phyloP scores from a whole-genome alignment of 1,284 basidiomycete species.

The Rhodotorula sp. region DNA sequence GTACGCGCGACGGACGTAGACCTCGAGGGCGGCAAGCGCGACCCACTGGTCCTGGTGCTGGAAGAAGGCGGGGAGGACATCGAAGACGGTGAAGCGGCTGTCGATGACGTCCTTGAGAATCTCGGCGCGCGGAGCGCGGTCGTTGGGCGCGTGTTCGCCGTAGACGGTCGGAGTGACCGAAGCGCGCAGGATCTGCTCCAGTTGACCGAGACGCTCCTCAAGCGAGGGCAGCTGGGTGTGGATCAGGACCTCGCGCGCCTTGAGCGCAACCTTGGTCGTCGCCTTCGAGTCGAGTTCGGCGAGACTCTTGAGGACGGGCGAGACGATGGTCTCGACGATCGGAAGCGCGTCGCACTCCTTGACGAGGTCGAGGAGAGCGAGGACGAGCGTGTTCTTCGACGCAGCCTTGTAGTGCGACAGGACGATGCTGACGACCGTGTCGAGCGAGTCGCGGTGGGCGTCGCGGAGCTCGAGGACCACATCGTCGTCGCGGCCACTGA shows the following conservation, averaged over 20 bases:
- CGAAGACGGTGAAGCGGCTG: slow-evolving; percentile 94
- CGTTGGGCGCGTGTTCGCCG: slow-evolving; percentile 71
- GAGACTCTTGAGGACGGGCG: slow-evolving; percentile 71
- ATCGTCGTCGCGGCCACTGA: slow-evolving; percentile 85
- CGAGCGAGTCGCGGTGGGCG: slow-evolving; percentile 85
- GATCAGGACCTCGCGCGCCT: slow-evolving; percentile 96
- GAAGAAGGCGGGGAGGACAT: slow-evolving; percentile 96
- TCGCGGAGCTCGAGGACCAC: slow-evolving; percentile 87
- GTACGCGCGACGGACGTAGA: slow-evolving; percentile 94
- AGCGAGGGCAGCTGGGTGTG: slow-evolving; percentile 94
- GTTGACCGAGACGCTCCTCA: slow-evolving; percentile 87
- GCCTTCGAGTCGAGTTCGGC: slow-evolving; percentile 86
- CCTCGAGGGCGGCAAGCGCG: slow-evolving; percentile 87
- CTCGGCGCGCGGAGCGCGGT: slow-evolving; percentile 74
- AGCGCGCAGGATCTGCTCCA: slow-evolving; percentile 87
- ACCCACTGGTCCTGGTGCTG: slow-evolving; percentile 77
- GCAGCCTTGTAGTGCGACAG: slow-evolving; percentile 94
- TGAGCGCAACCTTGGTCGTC: slow-evolving; percentile 83
- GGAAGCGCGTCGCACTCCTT: slow-evolving; percentile 59
- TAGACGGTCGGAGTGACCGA: slow-evolving; percentile 85
- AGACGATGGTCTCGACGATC: slow-evolving; percentile 62
- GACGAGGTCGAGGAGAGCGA: slow-evolving; percentile 81
- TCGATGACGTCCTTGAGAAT: slow-evolving; percentile 91
- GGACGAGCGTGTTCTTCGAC: slow-evolving; percentile 84
- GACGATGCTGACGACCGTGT: slow-evolving; percentile 81